phyloP scores from a whole-genome alignment of 192 early-diverging fungal genomes.

The Dissophora globulifera region DNA sequence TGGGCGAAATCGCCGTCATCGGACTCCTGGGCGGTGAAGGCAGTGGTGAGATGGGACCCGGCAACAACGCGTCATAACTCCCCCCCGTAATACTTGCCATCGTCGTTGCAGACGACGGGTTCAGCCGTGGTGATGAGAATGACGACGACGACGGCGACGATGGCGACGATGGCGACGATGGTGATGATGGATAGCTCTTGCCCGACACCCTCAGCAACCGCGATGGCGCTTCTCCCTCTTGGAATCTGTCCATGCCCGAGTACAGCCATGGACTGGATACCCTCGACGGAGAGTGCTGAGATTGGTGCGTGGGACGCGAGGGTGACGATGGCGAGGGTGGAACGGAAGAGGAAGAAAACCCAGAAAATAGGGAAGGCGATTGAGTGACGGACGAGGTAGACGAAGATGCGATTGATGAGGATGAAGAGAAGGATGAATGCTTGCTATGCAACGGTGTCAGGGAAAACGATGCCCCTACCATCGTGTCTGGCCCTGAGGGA shows the following conservation, averaged over 20 bases:
- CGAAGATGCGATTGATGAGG: not conserved
- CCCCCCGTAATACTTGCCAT: no score
- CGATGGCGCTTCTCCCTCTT: not conserved
- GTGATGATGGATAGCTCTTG: not conserved
- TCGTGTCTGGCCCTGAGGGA: not conserved
- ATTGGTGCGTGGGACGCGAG: not conserved
- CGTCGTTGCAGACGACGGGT: no score
- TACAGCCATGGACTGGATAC: not conserved
- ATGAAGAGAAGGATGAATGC: not conserved
- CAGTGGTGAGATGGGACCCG: no score
- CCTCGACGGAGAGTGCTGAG: not conserved
- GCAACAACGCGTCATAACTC: no score
- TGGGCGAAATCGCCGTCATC: slow-evolving; percentile 35
- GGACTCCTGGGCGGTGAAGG: no score
- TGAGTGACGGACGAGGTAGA: no score
- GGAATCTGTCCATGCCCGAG: not conserved
- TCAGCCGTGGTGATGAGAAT: no score
- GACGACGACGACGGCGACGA: not conserved
- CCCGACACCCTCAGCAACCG: not conserved
- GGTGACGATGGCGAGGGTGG: not conserved
- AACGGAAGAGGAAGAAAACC: not conserved
- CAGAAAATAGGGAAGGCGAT: not conserved
- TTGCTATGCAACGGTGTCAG: no score
- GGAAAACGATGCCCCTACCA: no score
- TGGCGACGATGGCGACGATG: not conserved